A percentile compares a stretch with the other conserved stretches of the same genome.
phyloP scores from a whole-genome alignment of 495 filamentous ascomycete species.

The Aspergillus egyptiacus region DNA sequence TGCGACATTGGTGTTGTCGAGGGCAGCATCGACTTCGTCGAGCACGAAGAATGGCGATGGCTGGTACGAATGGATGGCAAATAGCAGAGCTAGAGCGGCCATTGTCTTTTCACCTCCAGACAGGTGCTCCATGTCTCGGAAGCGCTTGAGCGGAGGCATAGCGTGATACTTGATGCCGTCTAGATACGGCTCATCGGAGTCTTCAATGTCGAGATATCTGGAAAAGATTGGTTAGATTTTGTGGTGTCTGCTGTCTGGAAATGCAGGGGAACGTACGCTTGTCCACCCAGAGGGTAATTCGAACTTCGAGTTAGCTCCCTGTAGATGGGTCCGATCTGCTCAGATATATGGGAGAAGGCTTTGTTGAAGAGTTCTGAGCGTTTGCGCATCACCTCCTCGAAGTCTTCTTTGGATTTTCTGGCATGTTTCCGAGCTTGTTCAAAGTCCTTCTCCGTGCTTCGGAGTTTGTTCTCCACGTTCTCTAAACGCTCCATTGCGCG shows the following conservation, averaged over 20 bases:
- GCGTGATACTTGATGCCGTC: slow-evolving; percentile 96
- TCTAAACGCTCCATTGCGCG: slow-evolving; percentile 90
- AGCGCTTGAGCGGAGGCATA: slow-evolving; percentile 97
- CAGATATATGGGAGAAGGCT: slow-evolving; percentile 89
- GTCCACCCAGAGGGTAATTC: slow-evolving; percentile 83
- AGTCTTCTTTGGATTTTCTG: slow-evolving; percentile 71
- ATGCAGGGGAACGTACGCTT: slow-evolving; percentile 51
- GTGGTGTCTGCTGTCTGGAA: neutral
- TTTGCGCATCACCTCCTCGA: slow-evolving; percentile 70
- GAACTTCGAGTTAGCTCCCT: slow-evolving; percentile 83
- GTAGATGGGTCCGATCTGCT: slow-evolving; percentile 90
- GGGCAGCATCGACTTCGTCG: slow-evolving; percentile 95
- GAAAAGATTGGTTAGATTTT: neutral
- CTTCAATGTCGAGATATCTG: slow-evolving; percentile 84
- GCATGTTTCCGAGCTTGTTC: slow-evolving; percentile 70
- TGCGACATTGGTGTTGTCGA: slow-evolving; percentile 93
- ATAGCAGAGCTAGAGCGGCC: slow-evolving; percentile 89
- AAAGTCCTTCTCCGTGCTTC: slow-evolving; percentile 81
- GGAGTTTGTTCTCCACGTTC: slow-evolving; percentile 74
- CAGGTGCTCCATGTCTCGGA: slow-evolving; percentile 98
- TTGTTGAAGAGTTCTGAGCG: slow-evolving; percentile 90
- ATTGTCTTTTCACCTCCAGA: slow-evolving; percentile 99
- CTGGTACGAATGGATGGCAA: slow-evolving; percentile 92
- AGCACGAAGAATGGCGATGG: slow-evolving; percentile 96
- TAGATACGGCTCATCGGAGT: slow-evolving; percentile 84